Base-by-base conservation (phyloP, 257 asterid species). In the Striga asiatica region DNA sequence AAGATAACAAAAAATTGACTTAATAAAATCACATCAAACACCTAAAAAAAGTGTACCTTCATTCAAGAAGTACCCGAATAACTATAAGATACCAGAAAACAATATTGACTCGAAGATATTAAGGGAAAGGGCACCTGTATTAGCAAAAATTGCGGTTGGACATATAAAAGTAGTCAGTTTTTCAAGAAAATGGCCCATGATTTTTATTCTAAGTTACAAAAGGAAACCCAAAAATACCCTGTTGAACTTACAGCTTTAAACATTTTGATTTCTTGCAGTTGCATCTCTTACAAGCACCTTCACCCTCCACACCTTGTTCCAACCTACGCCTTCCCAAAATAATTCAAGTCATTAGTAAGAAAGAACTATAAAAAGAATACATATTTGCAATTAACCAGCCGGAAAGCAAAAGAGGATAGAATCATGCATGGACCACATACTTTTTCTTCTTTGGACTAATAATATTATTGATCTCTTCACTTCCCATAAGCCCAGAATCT, bases 211-310 rank as follows among this genome's bases (percentile, higher is more conserved):
- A 32, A 19, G 34, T 32, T 6, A n/a, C 23, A 4, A 12, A 48
- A 12, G 48, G 27, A 50, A 34, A 6, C n/a, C n/a, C n/a, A n/a
- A n/a, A n/a, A n/a, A n/a, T n/a, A n/a, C n/a, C n/a, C n/a, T n/a
- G 47, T 28, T 24, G 38, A 67, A 61, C 81, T 68, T 71, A 81
- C 89, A 81, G 83, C 53, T 81, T 81, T 43, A 81, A 67, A 58
- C 89, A 81, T 69, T 78, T 78, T 7, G 89, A 75, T 63, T 78
- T 81, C 49, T 78, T 78, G 80, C 89, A 81, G 68, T 76, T 81
- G n/a, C 89, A 81, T 58, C 83, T 56, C 68, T 78, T 81, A 38
- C 85, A 78, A 31, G 75, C 7, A 22, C 9, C 45, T 31, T 66
- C 85, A 31, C 65, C 71, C 29, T 66, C 83, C 20, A 70, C 71